phyloP scores from a whole-genome alignment of 2,329 filamentous ascomycete genomes.

The Cladophialophora yegresii region DNA sequence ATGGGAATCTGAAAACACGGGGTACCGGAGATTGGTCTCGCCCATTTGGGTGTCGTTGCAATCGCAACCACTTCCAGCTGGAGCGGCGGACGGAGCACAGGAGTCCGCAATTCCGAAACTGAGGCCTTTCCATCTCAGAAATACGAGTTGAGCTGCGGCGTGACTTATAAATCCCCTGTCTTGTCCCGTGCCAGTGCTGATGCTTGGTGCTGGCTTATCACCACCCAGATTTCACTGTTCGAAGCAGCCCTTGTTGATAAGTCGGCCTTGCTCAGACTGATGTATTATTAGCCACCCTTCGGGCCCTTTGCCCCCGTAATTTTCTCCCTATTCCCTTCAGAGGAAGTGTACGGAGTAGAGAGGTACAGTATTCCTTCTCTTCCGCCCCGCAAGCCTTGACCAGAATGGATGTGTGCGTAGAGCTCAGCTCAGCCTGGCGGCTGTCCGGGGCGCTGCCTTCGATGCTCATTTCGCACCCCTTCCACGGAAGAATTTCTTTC shows the following conservation, averaged over 20 bases:
- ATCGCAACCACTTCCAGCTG: no score
- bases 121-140: neutral
- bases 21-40: constrained; percentile 1
- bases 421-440: neutral
- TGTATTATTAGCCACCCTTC: neutral
- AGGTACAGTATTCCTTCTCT: neutral
- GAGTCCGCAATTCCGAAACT: neutral
- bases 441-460: neutral
- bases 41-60: neutral
- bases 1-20: neutral
- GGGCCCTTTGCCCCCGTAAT: neutral
- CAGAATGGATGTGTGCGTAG: neutral
- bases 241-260: neutral
- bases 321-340: neutral
- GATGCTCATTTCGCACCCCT: neutral
- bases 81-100: neutral
- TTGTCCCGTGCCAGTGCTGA: neutral
- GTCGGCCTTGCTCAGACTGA: neutral
- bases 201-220: neutral
- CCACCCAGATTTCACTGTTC: neutral
- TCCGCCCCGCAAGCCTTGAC: neutral
- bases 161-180: neutral
- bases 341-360: no score
- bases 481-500: neutral
- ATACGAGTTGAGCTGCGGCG: no score